Evolutionary conservation across 169 alveolate species (phyloP), one percentile per base, ranked within the genome.

Genomic region (Babesia ovata): DNA sequence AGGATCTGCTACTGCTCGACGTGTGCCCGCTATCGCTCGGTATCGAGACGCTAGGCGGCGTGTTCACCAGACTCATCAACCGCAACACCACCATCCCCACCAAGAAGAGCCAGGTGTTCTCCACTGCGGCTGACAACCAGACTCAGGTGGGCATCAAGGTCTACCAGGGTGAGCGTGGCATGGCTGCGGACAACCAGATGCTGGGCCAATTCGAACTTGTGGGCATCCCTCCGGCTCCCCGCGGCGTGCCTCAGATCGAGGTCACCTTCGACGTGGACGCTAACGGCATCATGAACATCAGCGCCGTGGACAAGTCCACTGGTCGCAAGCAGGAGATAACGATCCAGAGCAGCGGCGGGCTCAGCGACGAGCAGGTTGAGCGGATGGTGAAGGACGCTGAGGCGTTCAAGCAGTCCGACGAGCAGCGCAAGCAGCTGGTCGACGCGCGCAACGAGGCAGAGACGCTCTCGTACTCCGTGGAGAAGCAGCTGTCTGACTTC

Each of bases 11-110:
- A 33, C 91, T 97, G 50, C 93, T 97, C 84, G 99, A 98, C 84
- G 99, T 97, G 54, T 93, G 96, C 50, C 98, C 98, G 14, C 92
- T 97, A 39, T 95, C 98, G 46, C 88, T 95, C 42, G 99, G 99
- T 66, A 96, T 98, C 45, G 99, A 97, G 91, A 97, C 99, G 26
- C 92, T 94, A 39, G 99, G 99, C 63, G 99, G 99, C 46, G 99
- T 97, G 57, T 91, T 97, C 92, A 96, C 99, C 21, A 82, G 94
- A 76, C 91, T 98, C 75, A 97, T 98, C 83, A 95, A 95, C 84
- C 95, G 99, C 83, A 97, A 97, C 91, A 97, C 99, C 22, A 96
- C 99, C 61, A 97, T 98, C 67, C 99, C 99, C 28, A 96, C 99
- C 85, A 96, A 96, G 91, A 98, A 98, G 90, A 91, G 98, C 59